A percentile compares a stretch with the other conserved stretches of the same genome.
These are phyloP conservation scores for Acacia acuminata DNA, from an alignment of 306 rosid species.

Conservation along the genomic window DNA sequence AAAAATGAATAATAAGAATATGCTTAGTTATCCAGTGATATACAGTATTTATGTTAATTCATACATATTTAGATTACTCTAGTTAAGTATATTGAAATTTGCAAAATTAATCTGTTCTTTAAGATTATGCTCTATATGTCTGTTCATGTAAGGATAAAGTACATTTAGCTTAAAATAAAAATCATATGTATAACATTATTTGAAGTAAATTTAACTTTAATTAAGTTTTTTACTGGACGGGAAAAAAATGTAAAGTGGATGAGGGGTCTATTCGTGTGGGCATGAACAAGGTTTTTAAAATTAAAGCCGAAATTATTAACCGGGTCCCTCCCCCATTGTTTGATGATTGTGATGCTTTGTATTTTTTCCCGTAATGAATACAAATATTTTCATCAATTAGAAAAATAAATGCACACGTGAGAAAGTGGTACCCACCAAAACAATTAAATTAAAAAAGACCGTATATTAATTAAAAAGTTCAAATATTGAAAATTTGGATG, in stretches of 20 bases:
- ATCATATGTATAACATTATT: no score
- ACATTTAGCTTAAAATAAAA: no score
- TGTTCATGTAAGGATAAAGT: not conserved
- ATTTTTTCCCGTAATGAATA: not conserved
- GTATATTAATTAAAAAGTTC: slow-evolving; percentile 14
- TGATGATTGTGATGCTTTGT: slow-evolving; percentile 41
- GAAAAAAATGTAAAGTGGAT: not conserved
- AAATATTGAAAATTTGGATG: slow-evolving; percentile 27
- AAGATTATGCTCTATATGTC: not conserved
- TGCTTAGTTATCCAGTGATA: no score
- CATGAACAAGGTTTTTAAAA: not conserved
- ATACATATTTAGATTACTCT: no score
- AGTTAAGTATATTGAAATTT: no score
- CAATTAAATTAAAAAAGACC: slow-evolving; percentile 14
- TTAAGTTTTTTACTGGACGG: no score
- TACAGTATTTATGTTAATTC: no score
- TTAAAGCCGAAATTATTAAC: not conserved
- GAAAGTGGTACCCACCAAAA: slow-evolving; percentile 41
- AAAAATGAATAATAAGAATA: no score
- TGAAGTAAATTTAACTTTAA: no score
- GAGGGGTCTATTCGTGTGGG: slow-evolving; percentile 4
- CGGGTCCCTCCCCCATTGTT: slow-evolving; percentile 34
- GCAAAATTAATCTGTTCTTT: not conserved
- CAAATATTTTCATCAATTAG: not conserved
- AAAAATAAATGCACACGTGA: slow-evolving; percentile 34